Conservation (phyloP, 768 basidiomycete genomes). For the Amanita jacksonii region DNA sequence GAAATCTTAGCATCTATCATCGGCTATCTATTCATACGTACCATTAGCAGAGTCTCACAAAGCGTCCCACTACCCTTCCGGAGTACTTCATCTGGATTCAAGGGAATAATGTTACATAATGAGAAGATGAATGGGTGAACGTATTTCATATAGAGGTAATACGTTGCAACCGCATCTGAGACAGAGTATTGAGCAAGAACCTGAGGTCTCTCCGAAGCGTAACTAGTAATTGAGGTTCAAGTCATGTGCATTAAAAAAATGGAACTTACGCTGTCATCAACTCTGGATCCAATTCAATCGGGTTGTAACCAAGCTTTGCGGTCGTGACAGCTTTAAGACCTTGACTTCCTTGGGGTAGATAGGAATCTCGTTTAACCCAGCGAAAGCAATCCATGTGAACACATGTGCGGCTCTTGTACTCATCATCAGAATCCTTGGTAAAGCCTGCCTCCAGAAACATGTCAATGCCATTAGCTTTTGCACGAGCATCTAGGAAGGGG, state of each 20-base stretch:
- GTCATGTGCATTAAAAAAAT: background rate
- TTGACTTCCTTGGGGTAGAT: conserved; percentile 96
- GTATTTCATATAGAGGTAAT: conserved; percentile 99
- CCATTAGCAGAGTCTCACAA: conserved; percentile 97
- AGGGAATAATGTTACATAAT: conserved; percentile 96
- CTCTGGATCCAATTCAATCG: conserved; percentile 95
- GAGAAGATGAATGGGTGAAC: conserved; percentile 99
- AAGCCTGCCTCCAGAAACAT: conserved; percentile 97
- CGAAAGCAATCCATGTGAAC: conserved; percentile 99
- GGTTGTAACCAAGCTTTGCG: conserved; percentile 91
- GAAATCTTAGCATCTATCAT: conserved; percentile 3
- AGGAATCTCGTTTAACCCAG: conserved; percentile 99
- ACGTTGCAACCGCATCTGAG: conserved; percentile 99
- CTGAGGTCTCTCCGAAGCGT: conserved; percentile 94
- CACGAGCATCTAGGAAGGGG: conserved; percentile 84
- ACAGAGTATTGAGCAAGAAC: conserved; percentile 95
- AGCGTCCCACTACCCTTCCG: conserved; percentile 94
- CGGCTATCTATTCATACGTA: conserved; percentile 24
- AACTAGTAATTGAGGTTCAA: too few relatives aligned
- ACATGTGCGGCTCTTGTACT: conserved; percentile 88
- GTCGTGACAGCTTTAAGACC: conserved; percentile 97
- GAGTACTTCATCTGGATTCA: conserved; percentile 92
- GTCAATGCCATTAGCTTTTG: conserved; percentile 85
- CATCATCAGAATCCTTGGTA: conserved; percentile 82
- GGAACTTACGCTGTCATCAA: conserved; percentile 92